A percentile compares a stretch with the other conserved stretches of the same genome.
Conservation (phyloP, 805 yeast species). For the Gaillardinia entomophila region DNA sequence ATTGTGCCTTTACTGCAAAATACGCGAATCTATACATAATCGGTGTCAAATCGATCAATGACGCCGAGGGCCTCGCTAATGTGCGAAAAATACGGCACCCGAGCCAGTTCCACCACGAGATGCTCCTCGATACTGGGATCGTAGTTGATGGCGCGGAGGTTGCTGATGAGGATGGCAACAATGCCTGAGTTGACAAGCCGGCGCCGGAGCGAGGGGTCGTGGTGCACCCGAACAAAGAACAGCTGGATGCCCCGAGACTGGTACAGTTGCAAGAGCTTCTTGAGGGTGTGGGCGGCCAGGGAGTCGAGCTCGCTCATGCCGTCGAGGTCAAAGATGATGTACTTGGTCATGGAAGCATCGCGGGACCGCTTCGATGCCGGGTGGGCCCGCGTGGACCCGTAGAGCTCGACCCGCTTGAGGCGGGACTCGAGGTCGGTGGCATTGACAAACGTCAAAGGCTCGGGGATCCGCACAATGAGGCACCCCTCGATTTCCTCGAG, state of each 20-base stretch:
- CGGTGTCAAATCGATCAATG: conserved; percentile 28
- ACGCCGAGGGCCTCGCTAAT: conserved; percentile 35
- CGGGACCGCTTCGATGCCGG: conserved; percentile 35
- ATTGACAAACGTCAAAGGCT: conserved; percentile 39
- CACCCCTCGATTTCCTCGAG: conserved; percentile 42
- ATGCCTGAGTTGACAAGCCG: conserved; percentile 28
- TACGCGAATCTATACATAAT: neutral
- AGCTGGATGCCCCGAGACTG: conserved; percentile 22
- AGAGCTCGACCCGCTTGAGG: conserved; percentile 35
- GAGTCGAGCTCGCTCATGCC: conserved; percentile 40
- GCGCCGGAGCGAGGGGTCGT: conserved; percentile 17
- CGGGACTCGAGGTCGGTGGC: conserved; percentile 33
- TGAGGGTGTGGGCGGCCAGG: conserved; percentile 34
- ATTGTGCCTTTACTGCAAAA: neutral
- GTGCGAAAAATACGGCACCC: conserved; percentile 29
- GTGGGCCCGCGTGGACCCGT: conserved; percentile 39
- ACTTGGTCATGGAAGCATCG: conserved; percentile 33
- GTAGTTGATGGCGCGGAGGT: conserved; percentile 18
- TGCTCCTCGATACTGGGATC: neutral
- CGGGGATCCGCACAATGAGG: conserved; percentile 37
- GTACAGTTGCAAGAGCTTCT: conserved; percentile 23
- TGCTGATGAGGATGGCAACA: conserved; percentile 15
- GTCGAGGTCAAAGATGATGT: conserved; percentile 34
- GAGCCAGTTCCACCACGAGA: conserved; percentile 19
- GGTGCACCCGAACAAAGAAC: conserved; percentile 31